Conservation (phyloP, 768 basidiomycete species). For the Phaeotremella fagi region DNA sequence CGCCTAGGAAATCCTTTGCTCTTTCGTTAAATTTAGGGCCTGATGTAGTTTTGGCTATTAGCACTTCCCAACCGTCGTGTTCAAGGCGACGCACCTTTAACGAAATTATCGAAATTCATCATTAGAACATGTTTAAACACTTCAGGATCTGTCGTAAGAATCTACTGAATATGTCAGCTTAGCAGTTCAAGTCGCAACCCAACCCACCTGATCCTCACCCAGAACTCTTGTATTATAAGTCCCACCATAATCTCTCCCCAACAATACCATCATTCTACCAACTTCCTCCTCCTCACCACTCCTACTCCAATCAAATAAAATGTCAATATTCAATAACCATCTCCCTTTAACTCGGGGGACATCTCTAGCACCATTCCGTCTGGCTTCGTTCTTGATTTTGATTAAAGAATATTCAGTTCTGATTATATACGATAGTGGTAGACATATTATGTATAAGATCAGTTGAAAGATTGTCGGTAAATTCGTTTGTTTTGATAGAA, state of each 20-base stretch:
- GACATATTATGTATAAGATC: constrained; percentile 13
- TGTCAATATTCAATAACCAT: constrained; percentile 41
- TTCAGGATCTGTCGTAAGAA: constrained; percentile 32
- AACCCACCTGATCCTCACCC: constrained; percentile 42
- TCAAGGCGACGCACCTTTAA: constrained; percentile 27
- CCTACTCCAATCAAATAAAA: constrained; percentile 35
- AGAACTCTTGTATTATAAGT: constrained; percentile 44
- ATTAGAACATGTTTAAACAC: constrained; percentile 35
- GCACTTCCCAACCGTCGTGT: background rate
- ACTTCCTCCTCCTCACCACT: constrained; percentile 40
- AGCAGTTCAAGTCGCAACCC: background rate
- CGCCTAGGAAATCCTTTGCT: constrained; percentile 38
- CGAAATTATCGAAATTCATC: constrained; percentile 35
- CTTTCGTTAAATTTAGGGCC: constrained; percentile 28
- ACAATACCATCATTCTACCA: constrained; percentile 37
- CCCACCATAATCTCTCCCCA: constrained; percentile 22
- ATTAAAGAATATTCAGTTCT: constrained; percentile 6
- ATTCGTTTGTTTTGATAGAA: background rate
- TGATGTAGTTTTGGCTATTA: constrained; percentile 1
- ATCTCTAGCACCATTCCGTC: constrained; percentile 9
- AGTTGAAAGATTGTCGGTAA: background rate
- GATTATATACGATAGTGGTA: constrained; percentile 19
- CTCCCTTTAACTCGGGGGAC: constrained; percentile 30
- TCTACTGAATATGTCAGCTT: constrained; percentile 8
- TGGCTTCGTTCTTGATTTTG: constrained; percentile 3